phyloP scores from a whole-genome alignment of 768 basidiomycete genomes.

The Tylopilus vinaceipallidus region DNA sequence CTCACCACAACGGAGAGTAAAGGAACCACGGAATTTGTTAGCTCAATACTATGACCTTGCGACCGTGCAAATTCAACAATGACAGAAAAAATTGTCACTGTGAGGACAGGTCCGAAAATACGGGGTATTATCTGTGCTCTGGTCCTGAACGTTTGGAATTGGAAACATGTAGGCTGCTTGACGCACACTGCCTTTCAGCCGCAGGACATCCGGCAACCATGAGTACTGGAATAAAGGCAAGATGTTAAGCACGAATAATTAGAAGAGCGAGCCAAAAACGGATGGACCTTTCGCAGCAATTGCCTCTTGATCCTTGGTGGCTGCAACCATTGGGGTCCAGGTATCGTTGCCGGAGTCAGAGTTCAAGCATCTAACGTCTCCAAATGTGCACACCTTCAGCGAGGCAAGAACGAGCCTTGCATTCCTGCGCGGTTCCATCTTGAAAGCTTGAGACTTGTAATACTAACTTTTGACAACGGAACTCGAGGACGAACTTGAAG shows the following conservation, averaged over 20 bases:
- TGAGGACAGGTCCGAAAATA: constrained; percentile 80
- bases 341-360: neutral
- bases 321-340: constrained; percentile 25
- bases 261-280: neutral
- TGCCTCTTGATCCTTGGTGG: constrained; percentile 48
- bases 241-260: neutral
- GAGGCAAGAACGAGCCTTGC: constrained; percentile 17
- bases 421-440: constrained; percentile 26
- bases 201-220: constrained; percentile 86
- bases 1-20: constrained; percentile 86
- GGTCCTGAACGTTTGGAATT: constrained; percentile 5
- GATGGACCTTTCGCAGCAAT: constrained; percentile 49
- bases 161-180: neutral
- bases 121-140: constrained; percentile 57
- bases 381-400: constrained; percentile 24
- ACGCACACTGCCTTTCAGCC: constrained; percentile 79
- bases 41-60: constrained; percentile 55
- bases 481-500: too few species aligned
- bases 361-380: neutral
- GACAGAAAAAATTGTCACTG: constrained; percentile 74
- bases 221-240: constrained; percentile 54
- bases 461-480: too few species aligned
- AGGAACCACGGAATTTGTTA: constrained; percentile 85
- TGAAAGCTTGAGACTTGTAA: neutral
- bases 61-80: constrained; percentile 57